Evolutionary conservation across 805 yeast species (phyloP), one percentile per base, ranked within the genome.

Genomic region (Suhomyces sp.): DNA sequence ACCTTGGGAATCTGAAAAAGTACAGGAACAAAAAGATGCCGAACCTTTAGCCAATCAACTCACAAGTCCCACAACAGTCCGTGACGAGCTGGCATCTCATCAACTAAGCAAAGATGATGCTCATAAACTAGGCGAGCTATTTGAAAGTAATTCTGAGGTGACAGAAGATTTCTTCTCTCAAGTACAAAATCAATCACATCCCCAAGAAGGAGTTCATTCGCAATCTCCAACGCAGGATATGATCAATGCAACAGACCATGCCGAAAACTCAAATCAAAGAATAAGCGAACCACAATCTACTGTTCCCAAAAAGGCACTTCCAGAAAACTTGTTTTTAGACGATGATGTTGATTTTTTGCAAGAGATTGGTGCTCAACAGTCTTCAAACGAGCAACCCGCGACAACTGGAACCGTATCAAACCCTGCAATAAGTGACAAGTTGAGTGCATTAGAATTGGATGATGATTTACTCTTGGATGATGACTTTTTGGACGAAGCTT

Each of bases 401-500:
- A 20, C 22, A 20, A 20, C 9, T 20, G 7, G 22, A 20, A 20
- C 22, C 22, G 10, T 7, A 20, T 20, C 29, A 14, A 14, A 18
- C 11, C 4, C 29, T 6, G 35, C 26, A 14, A 20, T 38, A 6
- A 39, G 32, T 3, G 32, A 31, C 31, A 39, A 35, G 24, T 35
- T 39, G 14, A 31, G 28, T 15, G 35, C 33, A 9, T 40, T 54
- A 41, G 57, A 54, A 21, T 33, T 59, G 42, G 61, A 58, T 27
- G 65, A 58, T 25, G 66, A 61, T 39, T 47, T 60, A 24, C 43
- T 60, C 26, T 43, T 58, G 31, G 56, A 53, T 24, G 69, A 56
- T 13, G 72, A 68, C 23, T 72, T 70, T 29, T 54, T 61, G 36
- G 64, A 61, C 6, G 67, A 60, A 24, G 58, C 42, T 8, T 46